Conservation (phyloP, 257 asterid species). For the Echium plantagineum region DNA sequence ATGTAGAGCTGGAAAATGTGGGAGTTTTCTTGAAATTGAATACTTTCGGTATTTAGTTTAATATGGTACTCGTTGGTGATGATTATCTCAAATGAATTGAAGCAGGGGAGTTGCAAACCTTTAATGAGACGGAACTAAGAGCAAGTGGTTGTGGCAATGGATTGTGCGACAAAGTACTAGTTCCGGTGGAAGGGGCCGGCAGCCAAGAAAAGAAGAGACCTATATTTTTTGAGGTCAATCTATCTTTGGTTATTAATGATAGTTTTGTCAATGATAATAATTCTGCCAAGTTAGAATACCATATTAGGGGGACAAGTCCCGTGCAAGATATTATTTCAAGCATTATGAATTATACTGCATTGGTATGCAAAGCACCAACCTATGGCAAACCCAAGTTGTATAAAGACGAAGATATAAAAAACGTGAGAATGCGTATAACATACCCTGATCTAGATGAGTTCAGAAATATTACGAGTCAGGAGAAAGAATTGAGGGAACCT, state of each 20-base stretch:
- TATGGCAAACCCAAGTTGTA: slow-evolving; percentile 13
- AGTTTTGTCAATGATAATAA: slow-evolving; percentile 13
- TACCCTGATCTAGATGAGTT: slow-evolving; percentile 75
- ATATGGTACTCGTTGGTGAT: neutral
- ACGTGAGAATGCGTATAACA: slow-evolving; percentile 36
- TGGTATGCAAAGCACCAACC: slow-evolving; percentile 32
- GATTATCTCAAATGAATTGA: slow-evolving; percentile 10
- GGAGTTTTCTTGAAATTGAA: neutral
- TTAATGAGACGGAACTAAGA: slow-evolving; percentile 25
- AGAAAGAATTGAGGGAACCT: slow-evolving; percentile 29
- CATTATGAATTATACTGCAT: slow-evolving; percentile 33
- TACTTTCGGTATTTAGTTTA: neutral
- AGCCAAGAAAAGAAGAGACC: slow-evolving; percentile 18
- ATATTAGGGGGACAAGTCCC: slow-evolving; percentile 28
- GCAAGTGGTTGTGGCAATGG: slow-evolving; percentile 21
- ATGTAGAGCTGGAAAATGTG: neutral
- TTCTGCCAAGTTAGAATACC: slow-evolving; percentile 17
- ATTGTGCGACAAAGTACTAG: slow-evolving; percentile 14
- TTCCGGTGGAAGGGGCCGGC: slow-evolving; percentile 26
- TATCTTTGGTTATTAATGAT: slow-evolving; percentile 21
- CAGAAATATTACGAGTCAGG: slow-evolving; percentile 47
- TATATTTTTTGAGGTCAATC: slow-evolving; percentile 20
- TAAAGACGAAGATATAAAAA: slow-evolving; percentile 20
- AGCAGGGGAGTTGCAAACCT: slow-evolving; percentile 48
- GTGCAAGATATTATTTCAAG: slow-evolving; percentile 36